These are phyloP conservation scores for Colletotrichum magnum DNA, from an alignment of 2,329 filamentous ascomycete genomes.

Conservation along the genomic window DNA sequence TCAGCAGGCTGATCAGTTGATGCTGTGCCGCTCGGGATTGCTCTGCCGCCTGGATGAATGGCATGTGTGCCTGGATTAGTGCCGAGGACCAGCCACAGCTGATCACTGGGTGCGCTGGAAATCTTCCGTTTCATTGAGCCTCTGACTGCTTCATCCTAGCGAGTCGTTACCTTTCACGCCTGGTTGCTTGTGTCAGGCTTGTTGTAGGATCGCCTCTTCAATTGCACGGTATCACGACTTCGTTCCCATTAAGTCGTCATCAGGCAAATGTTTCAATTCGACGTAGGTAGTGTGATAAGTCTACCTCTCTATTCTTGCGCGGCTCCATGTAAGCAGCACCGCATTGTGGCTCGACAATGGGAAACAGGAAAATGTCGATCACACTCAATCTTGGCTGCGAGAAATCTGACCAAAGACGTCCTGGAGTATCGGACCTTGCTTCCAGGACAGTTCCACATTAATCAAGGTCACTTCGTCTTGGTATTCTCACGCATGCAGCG, in stretches of 20 bases:
- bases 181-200: no score
- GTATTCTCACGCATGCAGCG: neutral
- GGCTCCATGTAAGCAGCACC: no score
- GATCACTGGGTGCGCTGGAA: no score
- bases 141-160: no score
- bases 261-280: no score
- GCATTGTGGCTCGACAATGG: neutral
- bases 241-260: no score
- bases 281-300: no score
- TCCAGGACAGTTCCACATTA: neutral
- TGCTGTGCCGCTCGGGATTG: neutral
- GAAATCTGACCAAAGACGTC: neutral
- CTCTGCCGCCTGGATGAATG: neutral
- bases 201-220: no score
- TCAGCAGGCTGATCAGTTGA: neutral
- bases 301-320: no score
- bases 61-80: neutral
- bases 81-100: neutral
- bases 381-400: neutral
- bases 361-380: neutral
- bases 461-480: rapidly evolving
- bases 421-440: neutral
- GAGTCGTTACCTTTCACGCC: no score
- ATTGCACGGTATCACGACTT: no score
- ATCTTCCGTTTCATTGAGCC: no score